Evolutionary conservation across 306 rosid species (phyloP).

Genomic region (Begonia peltatifolia): DNA sequence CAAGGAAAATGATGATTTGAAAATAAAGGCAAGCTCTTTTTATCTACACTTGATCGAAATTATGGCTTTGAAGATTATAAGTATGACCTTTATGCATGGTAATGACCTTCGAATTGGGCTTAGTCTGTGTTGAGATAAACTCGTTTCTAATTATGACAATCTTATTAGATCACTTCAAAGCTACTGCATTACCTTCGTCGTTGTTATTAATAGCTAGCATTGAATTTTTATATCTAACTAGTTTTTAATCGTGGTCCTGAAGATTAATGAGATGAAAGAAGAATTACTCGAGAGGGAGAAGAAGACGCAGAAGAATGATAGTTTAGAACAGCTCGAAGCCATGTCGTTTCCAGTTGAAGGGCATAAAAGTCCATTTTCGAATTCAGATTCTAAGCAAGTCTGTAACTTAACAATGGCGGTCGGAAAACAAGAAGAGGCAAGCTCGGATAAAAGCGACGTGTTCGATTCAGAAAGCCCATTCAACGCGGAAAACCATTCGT

Average conservation of each 20-base stretch:
- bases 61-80: no score
- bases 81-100: no score
- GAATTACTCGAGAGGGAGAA: conserved; percentile 27
- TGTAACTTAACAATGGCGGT: conserved; percentile 9
- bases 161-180: no score
- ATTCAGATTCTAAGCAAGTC: conserved; percentile 19
- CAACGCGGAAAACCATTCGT: conserved; percentile 31
- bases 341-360: conserved; percentile 19
- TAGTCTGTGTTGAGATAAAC: no score
- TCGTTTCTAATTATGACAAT: no score
- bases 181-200: no score
- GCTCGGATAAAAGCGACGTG: conserved; percentile 59
- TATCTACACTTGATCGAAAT: no score
- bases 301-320: conserved; percentile 21
- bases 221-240: no score
- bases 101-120: no score
- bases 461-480: conserved; percentile 54
- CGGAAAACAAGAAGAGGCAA: conserved; percentile 68
- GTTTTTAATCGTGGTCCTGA: not conserved
- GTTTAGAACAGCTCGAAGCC: conserved; percentile 14
- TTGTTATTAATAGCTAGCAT: no score
- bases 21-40: conserved; percentile 29
- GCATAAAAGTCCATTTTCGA: conserved; percentile 20
- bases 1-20: conserved; percentile 40
- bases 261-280: conserved; percentile 47